A percentile compares a stretch with the other conserved stretches of the same genome.
Evolutionary conservation across 495 filamentous ascomycete genomes (phyloP).

Genomic region (Friedmanniomyces simplex): DNA sequence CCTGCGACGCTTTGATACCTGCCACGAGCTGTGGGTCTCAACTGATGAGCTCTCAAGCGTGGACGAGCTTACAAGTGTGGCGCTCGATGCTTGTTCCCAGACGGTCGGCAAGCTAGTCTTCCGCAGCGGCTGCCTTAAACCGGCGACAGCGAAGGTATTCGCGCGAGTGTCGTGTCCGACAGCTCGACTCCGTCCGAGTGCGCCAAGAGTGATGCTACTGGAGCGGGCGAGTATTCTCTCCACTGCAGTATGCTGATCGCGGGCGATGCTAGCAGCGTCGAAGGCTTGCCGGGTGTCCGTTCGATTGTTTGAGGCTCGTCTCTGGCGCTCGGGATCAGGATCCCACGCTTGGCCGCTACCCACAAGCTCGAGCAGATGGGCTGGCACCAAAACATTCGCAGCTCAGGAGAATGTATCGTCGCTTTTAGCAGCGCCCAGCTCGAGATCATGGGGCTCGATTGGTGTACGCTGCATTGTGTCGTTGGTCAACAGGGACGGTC

Average conservation of each 20-base stretch:
- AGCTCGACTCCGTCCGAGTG: neutral
- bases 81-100: neutral
- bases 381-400: conserved; percentile 1
- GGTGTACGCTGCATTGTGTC: neutral
- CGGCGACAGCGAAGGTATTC: neutral
- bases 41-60: neutral
- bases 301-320: neutral
- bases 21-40: neutral
- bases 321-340: neutral
- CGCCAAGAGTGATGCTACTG: neutral
- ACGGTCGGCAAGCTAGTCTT: conserved; percentile 11
- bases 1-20: neutral
- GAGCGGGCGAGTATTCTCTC: neutral
- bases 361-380: conserved; percentile 1
- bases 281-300: neutral
- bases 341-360: neutral
- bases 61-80: neutral
- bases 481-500: neutral
- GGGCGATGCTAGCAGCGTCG: neutral
- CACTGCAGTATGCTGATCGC: neutral
- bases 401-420: neutral
- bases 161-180: neutral
- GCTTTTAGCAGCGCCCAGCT: neutral
- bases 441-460: neutral
- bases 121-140: neutral